Percentiles rank a stretch among this genome's conserved stretches.
These are phyloP conservation scores for Botrytis sinoallii DNA, from an alignment of 2,329 filamentous ascomycete species.

Conservation along the genomic window DNA sequence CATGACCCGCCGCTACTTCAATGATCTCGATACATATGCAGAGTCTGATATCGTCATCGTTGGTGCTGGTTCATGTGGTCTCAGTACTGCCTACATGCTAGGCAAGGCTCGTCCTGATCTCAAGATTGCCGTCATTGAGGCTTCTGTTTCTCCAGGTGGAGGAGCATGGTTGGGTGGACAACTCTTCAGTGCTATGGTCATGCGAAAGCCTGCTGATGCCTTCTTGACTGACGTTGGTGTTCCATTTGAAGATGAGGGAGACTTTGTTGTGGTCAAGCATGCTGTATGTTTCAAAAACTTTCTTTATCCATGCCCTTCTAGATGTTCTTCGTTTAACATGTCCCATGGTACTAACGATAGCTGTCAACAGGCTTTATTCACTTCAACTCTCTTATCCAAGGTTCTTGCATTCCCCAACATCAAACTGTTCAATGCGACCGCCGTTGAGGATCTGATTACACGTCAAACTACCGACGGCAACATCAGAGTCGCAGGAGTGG, in stretches of 20 bases:
- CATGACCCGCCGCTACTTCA: slow-evolving; percentile 92
- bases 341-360: not conserved
- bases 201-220: slow-evolving; percentile 85
- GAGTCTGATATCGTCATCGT: slow-evolving; percentile 94
- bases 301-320: not conserved
- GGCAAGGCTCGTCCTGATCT: slow-evolving; percentile 82
- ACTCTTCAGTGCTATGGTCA: slow-evolving; percentile 92
- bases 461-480: slow-evolving; percentile 54
- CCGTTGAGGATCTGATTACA: slow-evolving; percentile 90
- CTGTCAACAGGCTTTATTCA: slow-evolving; percentile 66
- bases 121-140: slow-evolving; percentile 88
- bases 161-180: slow-evolving; percentile 92
- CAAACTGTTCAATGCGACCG: slow-evolving; percentile 94
- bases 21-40: slow-evolving; percentile 82
- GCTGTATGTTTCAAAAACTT: slow-evolving; percentile 45
- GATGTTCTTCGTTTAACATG: not conserved
- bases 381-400: slow-evolving; percentile 78
- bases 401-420: slow-evolving; percentile 84
- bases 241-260: slow-evolving; percentile 81
- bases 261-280: slow-evolving; percentile 91
- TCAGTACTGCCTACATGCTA: slow-evolving; percentile 80
- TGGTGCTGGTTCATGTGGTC: slow-evolving; percentile 83
- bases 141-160: slow-evolving; percentile 80
- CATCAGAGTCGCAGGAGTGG: slow-evolving; percentile 79
- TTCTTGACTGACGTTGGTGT: slow-evolving; percentile 81